These are phyloP conservation scores for Stachybotrys elegans DNA, from an alignment of 2,329 filamentous ascomycete species.

Conservation along the genomic window DNA sequence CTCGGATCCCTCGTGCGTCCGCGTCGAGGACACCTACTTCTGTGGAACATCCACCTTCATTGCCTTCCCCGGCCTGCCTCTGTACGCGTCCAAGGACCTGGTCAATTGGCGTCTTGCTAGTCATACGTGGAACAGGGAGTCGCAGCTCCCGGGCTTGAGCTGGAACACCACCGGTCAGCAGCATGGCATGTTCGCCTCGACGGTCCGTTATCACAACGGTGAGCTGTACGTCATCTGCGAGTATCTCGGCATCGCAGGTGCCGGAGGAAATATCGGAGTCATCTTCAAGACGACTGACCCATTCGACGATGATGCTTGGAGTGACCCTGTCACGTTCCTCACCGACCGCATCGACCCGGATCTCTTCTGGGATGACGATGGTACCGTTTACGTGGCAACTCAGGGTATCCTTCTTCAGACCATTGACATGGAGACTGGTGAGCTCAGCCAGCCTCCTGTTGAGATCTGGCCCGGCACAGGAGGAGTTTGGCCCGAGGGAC, in stretches of 20 bases:
- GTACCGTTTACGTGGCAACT: conserved; percentile 42
- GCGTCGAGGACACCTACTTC: conserved; percentile 42
- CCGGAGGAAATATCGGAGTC: conserved; percentile 9
- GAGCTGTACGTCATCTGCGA: conserved; percentile 34
- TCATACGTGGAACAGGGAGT: conserved; percentile 33
- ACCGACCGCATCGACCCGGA: conserved; percentile 35
- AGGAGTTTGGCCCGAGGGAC: conserved; percentile 41
- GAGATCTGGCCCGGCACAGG: conserved; percentile 45
- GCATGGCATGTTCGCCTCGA: conserved; percentile 43
- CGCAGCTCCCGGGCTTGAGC: conserved; percentile 32
- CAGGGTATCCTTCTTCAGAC: conserved; percentile 25
- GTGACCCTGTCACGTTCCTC: conserved; percentile 18
- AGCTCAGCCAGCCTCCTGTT: conserved; percentile 31
- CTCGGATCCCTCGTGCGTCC: conserved; percentile 42
- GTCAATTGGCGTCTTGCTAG: conserved; percentile 41
- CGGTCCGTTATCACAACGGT: conserved; percentile 35
- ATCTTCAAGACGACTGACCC: conserved; percentile 13
- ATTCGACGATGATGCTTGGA: conserved; percentile 17
- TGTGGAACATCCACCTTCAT: conserved; percentile 48
- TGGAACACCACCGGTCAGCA: conserved; percentile 22
- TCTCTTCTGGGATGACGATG: conserved; percentile 50
- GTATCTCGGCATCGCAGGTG: conserved; percentile 9
- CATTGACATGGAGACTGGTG: conserved; percentile 34
- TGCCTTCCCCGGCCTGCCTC: conserved; percentile 45
- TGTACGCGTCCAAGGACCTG: conserved; percentile 48